phyloP scores from a whole-genome alignment of 495 filamentous ascomycete genomes.

The Penicillium lagena region DNA sequence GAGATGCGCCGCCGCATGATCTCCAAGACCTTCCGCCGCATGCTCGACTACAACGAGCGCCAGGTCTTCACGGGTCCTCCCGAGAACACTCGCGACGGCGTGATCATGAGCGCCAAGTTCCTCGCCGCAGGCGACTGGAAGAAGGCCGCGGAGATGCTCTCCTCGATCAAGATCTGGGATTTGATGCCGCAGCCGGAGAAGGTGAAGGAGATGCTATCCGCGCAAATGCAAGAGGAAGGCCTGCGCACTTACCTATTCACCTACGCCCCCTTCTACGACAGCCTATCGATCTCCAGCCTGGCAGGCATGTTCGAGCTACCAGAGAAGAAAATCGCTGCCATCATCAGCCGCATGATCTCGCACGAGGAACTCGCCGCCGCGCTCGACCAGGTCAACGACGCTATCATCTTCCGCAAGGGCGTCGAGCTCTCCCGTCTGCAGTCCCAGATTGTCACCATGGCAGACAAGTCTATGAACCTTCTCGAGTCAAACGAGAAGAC shows the following conservation, averaged over 20 bases:
- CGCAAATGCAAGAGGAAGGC: slow-evolving; percentile 97
- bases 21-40: slow-evolving; percentile 98
- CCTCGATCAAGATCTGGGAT: slow-evolving; percentile 99
- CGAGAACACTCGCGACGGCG: slow-evolving; percentile 97
- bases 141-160: slow-evolving; percentile 85
- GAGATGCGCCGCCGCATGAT: slow-evolving; percentile 97
- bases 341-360: slow-evolving; percentile 98
- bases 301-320: slow-evolving; percentile 93
- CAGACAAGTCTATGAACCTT: slow-evolving; percentile 90
- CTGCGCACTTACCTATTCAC: slow-evolving; percentile 98
- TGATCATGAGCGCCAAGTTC: slow-evolving; percentile 97
- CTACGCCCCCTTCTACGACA: slow-evolving; percentile 99
- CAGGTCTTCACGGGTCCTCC: slow-evolving; percentile 98
- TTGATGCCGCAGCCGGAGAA: slow-evolving; percentile 79
- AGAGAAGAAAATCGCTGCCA: slow-evolving; percentile 81
- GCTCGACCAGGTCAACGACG: slow-evolving; percentile 94
- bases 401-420: slow-evolving; percentile 98
- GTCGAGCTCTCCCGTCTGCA: slow-evolving; percentile 95
- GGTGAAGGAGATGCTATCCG: slow-evolving; percentile 93
- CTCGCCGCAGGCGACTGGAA: slow-evolving; percentile 97
- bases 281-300: slow-evolving; percentile 75
- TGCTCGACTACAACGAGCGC: slow-evolving; percentile 98
- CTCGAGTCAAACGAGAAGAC: slow-evolving; percentile 98
- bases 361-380: slow-evolving; percentile 96
- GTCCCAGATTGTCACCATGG: slow-evolving; percentile 85